Percentiles rank a stretch among this genome's conserved stretches.
These are phyloP conservation scores for Mycena galericulata DNA, from an alignment of 768 basidiomycete genomes.

Conservation along the genomic window DNA sequence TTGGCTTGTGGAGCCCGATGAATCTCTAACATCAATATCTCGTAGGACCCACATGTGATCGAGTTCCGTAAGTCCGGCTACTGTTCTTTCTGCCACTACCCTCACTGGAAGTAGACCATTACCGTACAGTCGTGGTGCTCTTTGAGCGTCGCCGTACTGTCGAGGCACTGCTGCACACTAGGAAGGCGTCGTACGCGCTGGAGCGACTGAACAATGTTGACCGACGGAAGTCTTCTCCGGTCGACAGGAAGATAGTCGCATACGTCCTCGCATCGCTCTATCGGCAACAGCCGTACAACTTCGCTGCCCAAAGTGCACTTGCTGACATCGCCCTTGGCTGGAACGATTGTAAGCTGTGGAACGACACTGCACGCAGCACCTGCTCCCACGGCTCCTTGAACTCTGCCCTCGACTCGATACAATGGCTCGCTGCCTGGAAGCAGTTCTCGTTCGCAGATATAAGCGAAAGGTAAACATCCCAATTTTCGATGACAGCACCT, in stretches of 20 bases:
- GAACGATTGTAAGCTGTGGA: constrained; percentile 32
- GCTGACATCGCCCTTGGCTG: constrained; percentile 35
- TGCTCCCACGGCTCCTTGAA: constrained; percentile 29
- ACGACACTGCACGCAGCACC: constrained; percentile 28
- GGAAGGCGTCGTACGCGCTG: constrained; percentile 28
- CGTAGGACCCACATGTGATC: constrained; percentile 32
- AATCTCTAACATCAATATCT: constrained; percentile 9
- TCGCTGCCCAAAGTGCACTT: constrained; percentile 23
- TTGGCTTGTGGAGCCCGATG: background rate
- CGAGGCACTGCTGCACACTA: constrained; percentile 31
- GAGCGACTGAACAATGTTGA: constrained; percentile 29
- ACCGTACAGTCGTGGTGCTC: constrained; percentile 28
- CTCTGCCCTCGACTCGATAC: constrained; percentile 14
- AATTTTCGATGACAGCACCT: background rate
- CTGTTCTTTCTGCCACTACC: background rate
- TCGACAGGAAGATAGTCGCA: constrained; percentile 30
- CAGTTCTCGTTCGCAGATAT: constrained; percentile 25
- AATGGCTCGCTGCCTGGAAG: constrained; percentile 33
- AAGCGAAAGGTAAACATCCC: constrained; percentile 18
- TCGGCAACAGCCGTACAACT: constrained; percentile 35
- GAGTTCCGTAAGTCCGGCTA: constrained; percentile 31
- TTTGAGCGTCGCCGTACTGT: constrained; percentile 30
- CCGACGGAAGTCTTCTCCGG: constrained; percentile 20
- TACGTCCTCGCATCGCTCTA: constrained; percentile 33
- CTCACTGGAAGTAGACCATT: constrained; percentile 25